phyloP scores from a whole-genome alignment of 2,329 filamentous ascomycete genomes.

The Colletotrichum chrysophilum region DNA sequence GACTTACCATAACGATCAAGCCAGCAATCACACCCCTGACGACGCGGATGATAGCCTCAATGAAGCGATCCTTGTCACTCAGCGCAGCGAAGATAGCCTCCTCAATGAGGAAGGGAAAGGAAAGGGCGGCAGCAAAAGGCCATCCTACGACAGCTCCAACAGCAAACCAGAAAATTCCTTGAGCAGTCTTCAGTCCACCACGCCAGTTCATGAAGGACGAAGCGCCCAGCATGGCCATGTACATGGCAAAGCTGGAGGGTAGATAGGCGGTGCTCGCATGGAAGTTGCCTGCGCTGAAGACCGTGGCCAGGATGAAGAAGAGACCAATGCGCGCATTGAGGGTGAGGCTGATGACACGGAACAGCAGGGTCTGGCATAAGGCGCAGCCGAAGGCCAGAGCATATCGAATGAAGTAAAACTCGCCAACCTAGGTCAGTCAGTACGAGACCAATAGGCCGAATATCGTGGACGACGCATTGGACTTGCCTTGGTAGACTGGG shows the following conservation, averaged over 20 bases:
- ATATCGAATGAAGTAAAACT: constrained; percentile 89
- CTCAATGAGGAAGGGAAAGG: constrained; percentile 80
- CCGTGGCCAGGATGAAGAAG: constrained; percentile 79
- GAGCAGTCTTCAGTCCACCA: constrained; percentile 77
- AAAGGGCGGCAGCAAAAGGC: constrained; percentile 89
- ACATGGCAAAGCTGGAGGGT: constrained; percentile 97
- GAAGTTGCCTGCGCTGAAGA: constrained; percentile 90
- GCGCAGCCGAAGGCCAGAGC: constrained; percentile 79
- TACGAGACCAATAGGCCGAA: rapidly evolving
- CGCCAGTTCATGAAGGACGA: constrained; percentile 91
- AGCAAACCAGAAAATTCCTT: constrained; percentile 90
- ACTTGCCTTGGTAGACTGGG: constrained; percentile 62
- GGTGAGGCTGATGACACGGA: constrained; percentile 75
- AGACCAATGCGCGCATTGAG: constrained; percentile 85
- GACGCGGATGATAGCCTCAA: constrained; percentile 65
- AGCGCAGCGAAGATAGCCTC: constrained; percentile 67
- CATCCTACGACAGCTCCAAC: constrained; percentile 86
- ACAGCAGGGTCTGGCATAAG: constrained; percentile 81
- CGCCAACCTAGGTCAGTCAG: constrained; percentile 51
- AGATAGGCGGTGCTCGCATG: constrained; percentile 87
- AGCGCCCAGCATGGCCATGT: constrained; percentile 83
- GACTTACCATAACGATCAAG: constrained; percentile 70
- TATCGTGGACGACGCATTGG: too few relatives aligned
- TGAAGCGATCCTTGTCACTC: constrained; percentile 62
- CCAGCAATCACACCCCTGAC: constrained; percentile 71